Evolutionary conservation across 495 filamentous ascomycete genomes (phyloP).

Genomic region (Penicillium nucicola): DNA sequence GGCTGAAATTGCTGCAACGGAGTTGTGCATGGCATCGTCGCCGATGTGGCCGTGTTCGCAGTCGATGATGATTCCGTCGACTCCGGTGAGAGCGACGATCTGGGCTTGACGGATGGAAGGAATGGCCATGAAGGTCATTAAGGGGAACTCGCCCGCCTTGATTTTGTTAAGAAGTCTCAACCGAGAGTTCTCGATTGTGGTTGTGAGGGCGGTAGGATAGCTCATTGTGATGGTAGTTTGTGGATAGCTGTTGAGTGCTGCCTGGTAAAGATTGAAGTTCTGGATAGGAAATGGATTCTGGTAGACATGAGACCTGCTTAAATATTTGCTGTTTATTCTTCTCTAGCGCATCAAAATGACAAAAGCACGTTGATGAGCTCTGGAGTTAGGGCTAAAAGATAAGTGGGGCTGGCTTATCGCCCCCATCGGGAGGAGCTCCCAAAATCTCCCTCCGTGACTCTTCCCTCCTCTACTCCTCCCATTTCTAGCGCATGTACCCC

Average conservation of each 20-base stretch:
- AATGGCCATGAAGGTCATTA: conserved; percentile 39
- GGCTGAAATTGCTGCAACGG: conserved; percentile 67
- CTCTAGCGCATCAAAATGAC: not conserved
- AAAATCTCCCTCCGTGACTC: not conserved
- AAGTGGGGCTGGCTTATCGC: not conserved
- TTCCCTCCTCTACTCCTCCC: conserved; percentile 15
- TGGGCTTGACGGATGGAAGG: conserved; percentile 35
- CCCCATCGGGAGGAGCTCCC: conserved; percentile 22
- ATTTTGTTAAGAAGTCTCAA: conserved; percentile 35
- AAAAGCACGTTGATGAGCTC: not conserved
- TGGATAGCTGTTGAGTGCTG: not conserved
- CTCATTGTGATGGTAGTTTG: conserved; percentile 15
- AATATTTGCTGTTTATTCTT: not conserved
- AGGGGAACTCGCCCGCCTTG: conserved; percentile 25
- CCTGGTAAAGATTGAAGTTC: not conserved
- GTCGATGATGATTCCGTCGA: conserved; percentile 35
- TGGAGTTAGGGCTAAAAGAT: not conserved
- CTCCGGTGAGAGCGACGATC: conserved; percentile 34
- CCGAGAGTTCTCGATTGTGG: conserved; percentile 31
- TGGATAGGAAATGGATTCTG: not conserved
- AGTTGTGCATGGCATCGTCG: conserved; percentile 81
- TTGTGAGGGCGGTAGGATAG: conserved; percentile 32
- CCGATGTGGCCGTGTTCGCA: conserved; percentile 27
- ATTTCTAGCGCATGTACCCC: conserved; percentile 13
- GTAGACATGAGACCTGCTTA: not conserved